A percentile compares a stretch with the other conserved stretches of the same genome.
phyloP scores from a whole-genome alignment of 257 asterid genomes.

The Sherardia arvensis region DNA sequence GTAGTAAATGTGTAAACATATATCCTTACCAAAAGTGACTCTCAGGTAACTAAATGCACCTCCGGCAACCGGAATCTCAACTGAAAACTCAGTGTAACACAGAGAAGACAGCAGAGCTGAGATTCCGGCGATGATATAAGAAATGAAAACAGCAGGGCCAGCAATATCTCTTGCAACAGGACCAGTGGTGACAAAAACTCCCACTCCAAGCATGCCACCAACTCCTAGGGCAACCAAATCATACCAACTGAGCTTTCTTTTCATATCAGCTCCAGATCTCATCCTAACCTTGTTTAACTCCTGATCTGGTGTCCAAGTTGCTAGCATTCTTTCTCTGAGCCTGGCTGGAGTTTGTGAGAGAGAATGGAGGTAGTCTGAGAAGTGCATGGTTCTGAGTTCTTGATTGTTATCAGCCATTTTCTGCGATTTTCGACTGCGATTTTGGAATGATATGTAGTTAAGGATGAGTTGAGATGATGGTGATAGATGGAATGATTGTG shows the following conservation, averaged over 20 bases:
- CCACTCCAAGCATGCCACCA: conserved; percentile 45
- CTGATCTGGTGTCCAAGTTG: conserved; percentile 35
- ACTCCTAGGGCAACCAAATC: conserved; percentile 33
- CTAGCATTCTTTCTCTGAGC: conserved; percentile 17
- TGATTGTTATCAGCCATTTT: conserved; percentile 5
- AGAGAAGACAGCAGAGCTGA: conserved; percentile 34
- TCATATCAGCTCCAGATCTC: conserved; percentile 42
- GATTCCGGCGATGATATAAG: conserved; percentile 29
- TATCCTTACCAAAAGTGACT: conserved; percentile 27
- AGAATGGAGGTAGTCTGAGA: conserved; percentile 25
- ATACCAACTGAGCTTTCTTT: conserved; percentile 31
- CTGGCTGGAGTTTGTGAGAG: conserved; percentile 27
- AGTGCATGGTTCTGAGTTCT: conserved; percentile 8
- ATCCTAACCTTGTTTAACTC: conserved; percentile 31
- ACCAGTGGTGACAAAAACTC: conserved; percentile 39
- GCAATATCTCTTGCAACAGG: conserved; percentile 22
- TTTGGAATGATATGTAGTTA: background rate
- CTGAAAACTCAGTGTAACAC: conserved; percentile 34
- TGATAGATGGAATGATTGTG: background rate
- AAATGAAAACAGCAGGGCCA: conserved; percentile 31
- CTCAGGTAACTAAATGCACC: conserved; percentile 39
- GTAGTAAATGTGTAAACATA: too few species aligned
- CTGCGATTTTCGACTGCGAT: background rate
- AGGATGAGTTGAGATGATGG: conserved; percentile 6
- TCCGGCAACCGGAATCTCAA: conserved; percentile 32